These are phyloP conservation scores for Vanrija pseudolonga DNA, from an alignment of 1,284 basidiomycete species.

Conservation along the genomic window DNA sequence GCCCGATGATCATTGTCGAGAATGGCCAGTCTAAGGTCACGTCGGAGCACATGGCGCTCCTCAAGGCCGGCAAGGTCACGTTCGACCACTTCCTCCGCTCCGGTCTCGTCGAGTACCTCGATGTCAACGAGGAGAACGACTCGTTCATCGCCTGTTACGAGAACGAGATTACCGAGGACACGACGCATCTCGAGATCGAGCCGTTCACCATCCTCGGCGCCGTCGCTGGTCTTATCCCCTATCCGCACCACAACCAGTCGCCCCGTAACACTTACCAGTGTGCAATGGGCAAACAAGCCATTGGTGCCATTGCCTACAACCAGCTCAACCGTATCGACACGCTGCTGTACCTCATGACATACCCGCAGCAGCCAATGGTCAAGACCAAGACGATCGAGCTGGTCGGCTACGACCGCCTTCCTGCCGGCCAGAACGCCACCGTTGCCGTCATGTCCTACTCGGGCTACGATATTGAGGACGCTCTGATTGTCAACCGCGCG, in stretches of 20 bases:
- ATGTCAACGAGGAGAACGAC: slow-evolving; percentile 99
- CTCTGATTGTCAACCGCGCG: slow-evolving; percentile 90
- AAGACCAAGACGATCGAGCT: slow-evolving; percentile 98
- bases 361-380: slow-evolving; percentile 99
- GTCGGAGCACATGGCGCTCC: slow-evolving; percentile 73
- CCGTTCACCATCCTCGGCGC: slow-evolving; percentile 97
- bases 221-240: slow-evolving; percentile 96
- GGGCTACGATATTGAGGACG: slow-evolving; percentile 99
- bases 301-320: slow-evolving; percentile 98
- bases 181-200: slow-evolving; percentile 97
- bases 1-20: slow-evolving; percentile 97
- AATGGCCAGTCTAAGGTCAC: slow-evolving; percentile 72
- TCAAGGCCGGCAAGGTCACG: slow-evolving; percentile 72
- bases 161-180: slow-evolving; percentile 70
- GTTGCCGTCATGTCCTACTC: slow-evolving; percentile 99
- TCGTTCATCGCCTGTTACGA: slow-evolving; percentile 96
- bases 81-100: slow-evolving; percentile 94
- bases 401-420: slow-evolving; percentile 92
- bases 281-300: slow-evolving; percentile 99
- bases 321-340: slow-evolving; percentile 98
- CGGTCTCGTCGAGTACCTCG: slow-evolving; percentile 98
- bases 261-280: slow-evolving; percentile 99
- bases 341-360: slow-evolving; percentile 96
- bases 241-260: slow-evolving; percentile 99
- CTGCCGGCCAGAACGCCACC: slow-evolving; percentile 97